phyloP scores from a whole-genome alignment of 257 asterid genomes.

The Scutellaria galericulata region DNA sequence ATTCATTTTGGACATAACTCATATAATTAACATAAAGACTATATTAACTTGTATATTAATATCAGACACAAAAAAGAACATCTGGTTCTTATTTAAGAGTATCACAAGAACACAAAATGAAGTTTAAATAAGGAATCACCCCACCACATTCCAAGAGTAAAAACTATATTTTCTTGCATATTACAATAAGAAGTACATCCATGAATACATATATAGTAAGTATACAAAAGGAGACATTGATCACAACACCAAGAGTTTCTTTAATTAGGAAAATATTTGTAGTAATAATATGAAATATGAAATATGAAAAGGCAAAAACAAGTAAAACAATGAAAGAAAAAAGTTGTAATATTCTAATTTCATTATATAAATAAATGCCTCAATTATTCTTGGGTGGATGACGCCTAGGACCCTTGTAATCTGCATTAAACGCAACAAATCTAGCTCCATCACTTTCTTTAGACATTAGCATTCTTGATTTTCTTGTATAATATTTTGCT shows the following conservation, averaged over 20 bases:
- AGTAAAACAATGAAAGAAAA: background rate
- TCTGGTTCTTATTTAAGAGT: background rate
- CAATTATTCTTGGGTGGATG: constrained; percentile 75
- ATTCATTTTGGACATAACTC: too few species aligned
- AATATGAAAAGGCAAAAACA: background rate
- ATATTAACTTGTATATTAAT: too few species aligned
- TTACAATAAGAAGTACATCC: constrained; percentile 17
- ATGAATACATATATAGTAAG: constrained; percentile 1
- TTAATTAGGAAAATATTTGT: constrained; percentile 26
- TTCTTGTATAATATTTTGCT: constrained; percentile 24
- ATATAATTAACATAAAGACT: too few species aligned
- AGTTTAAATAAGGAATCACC: background rate
- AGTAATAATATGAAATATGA: background rate
- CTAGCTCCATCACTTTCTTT: constrained; percentile 41
- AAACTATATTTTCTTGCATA: constrained; percentile 16
- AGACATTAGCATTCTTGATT: constrained; percentile 34
- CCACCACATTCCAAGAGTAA: background rate
- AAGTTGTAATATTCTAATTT: background rate
- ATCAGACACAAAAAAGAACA: too few species aligned
- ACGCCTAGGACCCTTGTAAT: constrained; percentile 68
- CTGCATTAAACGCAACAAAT: constrained; percentile 58
- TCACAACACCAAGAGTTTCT: background rate
- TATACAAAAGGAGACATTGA: background rate
- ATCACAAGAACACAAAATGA: background rate
- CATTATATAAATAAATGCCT: background rate